Percentiles rank a stretch among this genome's conserved stretches.
These are phyloP conservation scores for Talaromyces sp. DNA, from an alignment of 2,329 filamentous ascomycete species.

Conservation along the genomic window DNA sequence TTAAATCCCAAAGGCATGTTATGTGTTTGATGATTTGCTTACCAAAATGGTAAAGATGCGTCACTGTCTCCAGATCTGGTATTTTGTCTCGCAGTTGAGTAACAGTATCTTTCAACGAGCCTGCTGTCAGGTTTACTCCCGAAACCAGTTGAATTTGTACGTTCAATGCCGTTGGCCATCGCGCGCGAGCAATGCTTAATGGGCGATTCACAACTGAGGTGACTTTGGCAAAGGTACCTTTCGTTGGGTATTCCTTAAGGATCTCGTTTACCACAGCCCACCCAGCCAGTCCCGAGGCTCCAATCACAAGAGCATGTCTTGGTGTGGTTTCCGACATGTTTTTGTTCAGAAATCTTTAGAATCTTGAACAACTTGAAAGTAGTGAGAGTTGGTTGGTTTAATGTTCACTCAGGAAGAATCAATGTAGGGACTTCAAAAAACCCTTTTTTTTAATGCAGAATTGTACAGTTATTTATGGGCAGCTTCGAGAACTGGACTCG, in stretches of 20 bases:
- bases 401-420: neutral
- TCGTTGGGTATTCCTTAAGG: constrained; percentile 28
- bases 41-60: constrained; percentile 40
- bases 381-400: too few species aligned
- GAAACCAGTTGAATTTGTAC: constrained; percentile 9
- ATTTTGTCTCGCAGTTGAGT: constrained; percentile 34
- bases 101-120: constrained; percentile 27
- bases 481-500: neutral
- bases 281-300: constrained; percentile 37
- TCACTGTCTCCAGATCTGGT: constrained; percentile 30
- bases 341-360: too few species aligned
- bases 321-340: neutral
- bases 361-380: too few species aligned
- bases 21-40: neutral
- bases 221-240: constrained; percentile 30
- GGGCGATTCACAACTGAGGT: constrained; percentile 40
- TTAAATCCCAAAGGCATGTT: too few species aligned
- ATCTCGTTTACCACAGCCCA: constrained; percentile 40
- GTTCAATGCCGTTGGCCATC: constrained; percentile 26
- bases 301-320: constrained; percentile 36
- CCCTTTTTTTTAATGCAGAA: too few species aligned
- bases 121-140: neutral
- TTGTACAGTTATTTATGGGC: too few species aligned
- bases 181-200: constrained; percentile 23
- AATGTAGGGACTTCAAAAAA: neutral